A percentile compares a stretch with the other conserved stretches of the same genome.
phyloP scores from a whole-genome alignment of 495 filamentous ascomycete genomes.

The Aspergillus haitiensis region DNA sequence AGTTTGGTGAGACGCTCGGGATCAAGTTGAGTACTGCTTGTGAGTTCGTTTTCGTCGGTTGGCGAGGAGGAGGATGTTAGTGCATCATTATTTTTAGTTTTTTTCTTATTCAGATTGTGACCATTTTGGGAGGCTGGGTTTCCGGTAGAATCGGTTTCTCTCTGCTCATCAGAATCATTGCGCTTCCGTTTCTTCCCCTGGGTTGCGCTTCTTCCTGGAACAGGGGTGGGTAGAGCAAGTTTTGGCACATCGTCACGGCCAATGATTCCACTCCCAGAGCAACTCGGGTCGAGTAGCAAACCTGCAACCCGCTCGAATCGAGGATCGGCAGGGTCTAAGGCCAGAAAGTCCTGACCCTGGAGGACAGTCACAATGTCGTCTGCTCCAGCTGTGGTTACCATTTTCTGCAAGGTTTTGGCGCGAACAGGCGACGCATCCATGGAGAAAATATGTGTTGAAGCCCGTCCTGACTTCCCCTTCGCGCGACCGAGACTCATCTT shows the following conservation, averaged over 20 bases:
- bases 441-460: slow-evolving; percentile 35
- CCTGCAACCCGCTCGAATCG: slow-evolving; percentile 62
- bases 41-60: slow-evolving; percentile 41
- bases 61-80: slow-evolving; percentile 18
- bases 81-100: background rate
- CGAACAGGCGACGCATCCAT: slow-evolving; percentile 52
- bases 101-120: no score
- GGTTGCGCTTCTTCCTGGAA: slow-evolving; percentile 24
- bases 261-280: slow-evolving; percentile 91
- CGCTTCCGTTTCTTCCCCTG: slow-evolving; percentile 42
- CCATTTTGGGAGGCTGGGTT: background rate
- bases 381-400: slow-evolving; percentile 76
- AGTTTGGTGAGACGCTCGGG: slow-evolving; percentile 64
- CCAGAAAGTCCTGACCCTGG: slow-evolving; percentile 76
- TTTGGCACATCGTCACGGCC: slow-evolving; percentile 74
- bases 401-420: slow-evolving; percentile 71
- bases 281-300: slow-evolving; percentile 86
- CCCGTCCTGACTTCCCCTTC: slow-evolving; percentile 13
- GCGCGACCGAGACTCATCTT: slow-evolving; percentile 24
- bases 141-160: background rate
- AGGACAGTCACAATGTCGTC: slow-evolving; percentile 62
- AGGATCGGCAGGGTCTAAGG: slow-evolving; percentile 58
- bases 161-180: slow-evolving; percentile 17
- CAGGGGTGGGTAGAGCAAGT: slow-evolving; percentile 47
- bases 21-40: slow-evolving; percentile 23